These are phyloP conservation scores for Fusarium cyanostomum DNA, from an alignment of 2,329 filamentous ascomycete genomes.

Conservation along the genomic window DNA sequence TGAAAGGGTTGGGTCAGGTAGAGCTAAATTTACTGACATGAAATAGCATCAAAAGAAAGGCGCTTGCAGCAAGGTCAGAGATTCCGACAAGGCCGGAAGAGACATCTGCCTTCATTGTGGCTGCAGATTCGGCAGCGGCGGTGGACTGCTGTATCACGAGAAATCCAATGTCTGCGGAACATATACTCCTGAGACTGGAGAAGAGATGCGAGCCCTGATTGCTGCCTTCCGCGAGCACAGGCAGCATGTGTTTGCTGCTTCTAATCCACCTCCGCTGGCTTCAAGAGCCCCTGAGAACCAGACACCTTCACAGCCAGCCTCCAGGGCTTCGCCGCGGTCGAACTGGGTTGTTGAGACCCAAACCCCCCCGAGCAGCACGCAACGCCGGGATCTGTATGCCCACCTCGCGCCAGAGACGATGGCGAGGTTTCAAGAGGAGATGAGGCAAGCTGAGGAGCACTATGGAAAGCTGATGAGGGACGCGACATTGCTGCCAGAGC, in stretches of 20 bases:
- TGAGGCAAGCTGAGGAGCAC: slow-evolving; percentile 45
- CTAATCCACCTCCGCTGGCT: not conserved
- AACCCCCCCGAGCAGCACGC: slow-evolving; percentile 12
- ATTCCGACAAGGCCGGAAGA: slow-evolving; percentile 33
- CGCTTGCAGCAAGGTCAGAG: slow-evolving; percentile 37
- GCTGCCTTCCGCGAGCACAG: slow-evolving; percentile 8
- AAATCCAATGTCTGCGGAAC: slow-evolving; percentile 58
- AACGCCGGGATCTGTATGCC: slow-evolving; percentile 53
- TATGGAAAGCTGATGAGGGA: slow-evolving; percentile 56
- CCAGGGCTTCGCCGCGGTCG: not conserved
- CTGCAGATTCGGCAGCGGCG: slow-evolving; percentile 52
- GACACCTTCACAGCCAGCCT: not conserved
- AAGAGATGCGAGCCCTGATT: slow-evolving; percentile 25
- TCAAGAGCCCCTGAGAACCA: not conserved
- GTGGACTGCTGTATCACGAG: slow-evolving; percentile 57
- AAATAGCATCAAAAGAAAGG: slow-evolving; percentile 43
- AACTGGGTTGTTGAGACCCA: slow-evolving; percentile 3
- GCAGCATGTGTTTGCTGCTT: not conserved
- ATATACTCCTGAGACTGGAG: slow-evolving; percentile 39
- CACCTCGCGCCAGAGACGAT: slow-evolving; percentile 51
- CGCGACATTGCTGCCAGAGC: slow-evolving; percentile 51
- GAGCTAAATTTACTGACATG: slow-evolving; percentile 21
- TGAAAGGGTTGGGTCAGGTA: not conserved
- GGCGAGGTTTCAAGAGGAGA: slow-evolving; percentile 41
- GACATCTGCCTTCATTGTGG: slow-evolving; percentile 58